Evolutionary conservation across 805 yeast genomes (phyloP).

Genomic region (Hanseniaspora valbyensis): DNA sequence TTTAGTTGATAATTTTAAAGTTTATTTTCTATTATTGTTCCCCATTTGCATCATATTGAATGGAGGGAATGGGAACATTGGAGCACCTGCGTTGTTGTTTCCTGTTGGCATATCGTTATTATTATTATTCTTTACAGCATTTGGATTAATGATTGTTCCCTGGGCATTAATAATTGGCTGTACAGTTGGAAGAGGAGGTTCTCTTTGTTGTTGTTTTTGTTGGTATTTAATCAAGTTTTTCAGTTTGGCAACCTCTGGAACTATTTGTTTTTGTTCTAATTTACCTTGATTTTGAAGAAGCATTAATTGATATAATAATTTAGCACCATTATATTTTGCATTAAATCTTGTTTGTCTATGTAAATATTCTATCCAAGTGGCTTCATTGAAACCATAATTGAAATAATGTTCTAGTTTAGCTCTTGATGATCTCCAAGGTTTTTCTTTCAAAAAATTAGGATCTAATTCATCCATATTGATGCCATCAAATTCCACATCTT

Average conservation of each 20-base stretch:
- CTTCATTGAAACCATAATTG: conserved; percentile 92
- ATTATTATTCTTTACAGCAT: conserved; percentile 2
- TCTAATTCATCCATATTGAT: conserved; percentile 71
- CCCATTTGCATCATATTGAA: conserved; percentile 15
- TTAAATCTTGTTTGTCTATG: conserved; percentile 73
- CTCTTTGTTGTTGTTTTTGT: conserved; percentile 17
- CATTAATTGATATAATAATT: conserved; percentile 48
- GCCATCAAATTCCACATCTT: conserved; percentile 46
- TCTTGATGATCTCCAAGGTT: conserved; percentile 98
- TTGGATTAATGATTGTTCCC: conserved; percentile 10
- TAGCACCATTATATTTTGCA: conserved; percentile 72
- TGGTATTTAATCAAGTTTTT: conserved; percentile 13
- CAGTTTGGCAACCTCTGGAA: conserved; percentile 11
- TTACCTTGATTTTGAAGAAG: conserved; percentile 30
- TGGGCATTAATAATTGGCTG: conserved; percentile 13
- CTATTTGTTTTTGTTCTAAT: conserved; percentile 17
- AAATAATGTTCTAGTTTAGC: conserved; percentile 90
- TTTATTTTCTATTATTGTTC: not conserved
- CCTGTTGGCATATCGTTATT: not conserved
- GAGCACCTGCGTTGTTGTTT: not conserved
- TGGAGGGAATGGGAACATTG: conserved; percentile 13
- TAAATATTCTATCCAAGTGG: conserved; percentile 90
- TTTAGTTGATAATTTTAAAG: conserved; percentile 34
- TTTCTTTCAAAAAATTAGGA: conserved; percentile 71
- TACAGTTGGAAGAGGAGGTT: conserved; percentile 12